Conservation (phyloP, 106 monocot genomes). For the Dioscorea alata region DNA sequence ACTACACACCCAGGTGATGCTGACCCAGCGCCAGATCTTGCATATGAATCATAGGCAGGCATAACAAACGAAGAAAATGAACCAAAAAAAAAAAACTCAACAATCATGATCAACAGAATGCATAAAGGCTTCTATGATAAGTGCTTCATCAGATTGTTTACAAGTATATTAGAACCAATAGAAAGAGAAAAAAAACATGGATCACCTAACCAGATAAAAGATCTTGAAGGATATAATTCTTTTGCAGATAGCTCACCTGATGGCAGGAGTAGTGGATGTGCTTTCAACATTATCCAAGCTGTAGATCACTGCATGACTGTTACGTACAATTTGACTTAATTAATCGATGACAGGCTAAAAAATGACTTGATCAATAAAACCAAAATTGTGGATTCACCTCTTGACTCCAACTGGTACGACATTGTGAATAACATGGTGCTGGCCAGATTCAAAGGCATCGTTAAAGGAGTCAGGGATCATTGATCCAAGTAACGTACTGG, state of each 20-base stretch:
- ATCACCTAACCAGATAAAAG: not conserved
- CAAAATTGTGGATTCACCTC: constrained; percentile 40
- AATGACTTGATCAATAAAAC: not conserved
- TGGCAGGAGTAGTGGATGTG: constrained; percentile 19
- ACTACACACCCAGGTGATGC: too few relatives aligned
- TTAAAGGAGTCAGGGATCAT: constrained; percentile 68
- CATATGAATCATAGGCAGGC: too few relatives aligned
- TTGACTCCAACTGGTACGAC: constrained; percentile 57
- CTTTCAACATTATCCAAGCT: constrained; percentile 15
- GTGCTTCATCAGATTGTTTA: not conserved
- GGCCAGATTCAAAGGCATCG: constrained; percentile 61
- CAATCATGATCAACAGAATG: not conserved
- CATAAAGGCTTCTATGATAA: not conserved
- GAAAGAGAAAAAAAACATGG: not conserved
- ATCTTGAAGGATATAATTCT: not conserved
- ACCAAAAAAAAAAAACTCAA: not conserved
- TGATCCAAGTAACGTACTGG: constrained; percentile 53
- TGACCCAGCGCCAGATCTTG: too few relatives aligned
- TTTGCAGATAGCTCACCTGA: constrained; percentile 24
- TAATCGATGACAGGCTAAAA: not conserved
- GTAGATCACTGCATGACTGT: constrained; percentile 31
- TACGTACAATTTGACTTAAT: not conserved
- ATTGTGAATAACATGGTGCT: constrained; percentile 89
- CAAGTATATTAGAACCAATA: not conserved
- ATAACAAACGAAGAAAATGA: too few relatives aligned